Conservation (phyloP, 2,329 filamentous ascomycete genomes). For the Aureobasidium leucospermi region DNA sequence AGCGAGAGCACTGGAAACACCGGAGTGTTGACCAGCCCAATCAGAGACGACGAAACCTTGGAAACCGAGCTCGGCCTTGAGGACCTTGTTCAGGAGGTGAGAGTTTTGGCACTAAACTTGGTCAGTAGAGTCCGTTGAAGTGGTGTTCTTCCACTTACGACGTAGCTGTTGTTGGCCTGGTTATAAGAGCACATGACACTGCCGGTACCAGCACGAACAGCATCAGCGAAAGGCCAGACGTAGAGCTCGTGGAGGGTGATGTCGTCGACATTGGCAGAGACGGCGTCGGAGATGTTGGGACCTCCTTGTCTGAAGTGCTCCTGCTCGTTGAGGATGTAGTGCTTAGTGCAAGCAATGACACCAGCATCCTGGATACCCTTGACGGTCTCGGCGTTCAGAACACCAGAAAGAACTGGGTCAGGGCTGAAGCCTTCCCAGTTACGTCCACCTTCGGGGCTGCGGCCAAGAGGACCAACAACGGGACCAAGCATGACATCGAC, state of each 20-base stretch:
- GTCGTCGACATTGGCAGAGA: constrained; percentile 57
- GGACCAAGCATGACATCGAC: constrained; percentile 70
- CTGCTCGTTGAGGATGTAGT: constrained; percentile 68
- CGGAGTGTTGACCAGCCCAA: constrained; percentile 61
- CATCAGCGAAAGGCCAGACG: constrained; percentile 51
- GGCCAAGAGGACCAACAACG: constrained; percentile 66
- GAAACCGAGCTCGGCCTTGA: constrained; percentile 75
- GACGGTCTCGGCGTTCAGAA: constrained; percentile 64
- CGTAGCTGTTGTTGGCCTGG: constrained; percentile 71
- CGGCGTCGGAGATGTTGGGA: constrained; percentile 54
- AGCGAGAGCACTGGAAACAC: constrained; percentile 58
- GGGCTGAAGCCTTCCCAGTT: constrained; percentile 68
- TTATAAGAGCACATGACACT: constrained; percentile 59
- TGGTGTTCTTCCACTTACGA: constrained; percentile 20
- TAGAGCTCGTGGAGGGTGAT: constrained; percentile 58
- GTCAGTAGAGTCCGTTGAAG: not conserved
- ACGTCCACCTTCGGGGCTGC: constrained; percentile 58
- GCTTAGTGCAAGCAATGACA: constrained; percentile 77
- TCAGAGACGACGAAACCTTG: constrained; percentile 61
- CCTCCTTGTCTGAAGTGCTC: constrained; percentile 53
- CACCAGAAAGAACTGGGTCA: constrained; percentile 68
- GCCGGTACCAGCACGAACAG: constrained; percentile 43
- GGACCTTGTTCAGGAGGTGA: constrained; percentile 63
- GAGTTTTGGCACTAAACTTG: constrained; percentile 61
- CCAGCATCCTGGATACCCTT: constrained; percentile 75